Percentiles rank a stretch among this genome's conserved stretches.
phyloP scores from a whole-genome alignment of 495 filamentous ascomycete genomes.

The Lophiotrema nucula region DNA sequence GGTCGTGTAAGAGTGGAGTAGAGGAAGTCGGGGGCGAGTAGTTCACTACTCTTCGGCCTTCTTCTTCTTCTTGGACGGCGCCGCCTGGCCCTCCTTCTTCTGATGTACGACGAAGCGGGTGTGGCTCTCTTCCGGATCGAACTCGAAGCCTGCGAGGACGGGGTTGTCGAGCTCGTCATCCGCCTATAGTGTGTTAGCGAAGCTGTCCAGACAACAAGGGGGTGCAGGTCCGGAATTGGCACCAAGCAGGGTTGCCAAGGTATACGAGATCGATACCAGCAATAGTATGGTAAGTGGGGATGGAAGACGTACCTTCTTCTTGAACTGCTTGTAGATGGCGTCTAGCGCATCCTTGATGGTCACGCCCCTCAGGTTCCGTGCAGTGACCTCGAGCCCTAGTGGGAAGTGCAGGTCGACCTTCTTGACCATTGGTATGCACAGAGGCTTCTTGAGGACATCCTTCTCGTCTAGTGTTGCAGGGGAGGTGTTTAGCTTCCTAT shows the following conservation, averaged over 20 bases:
- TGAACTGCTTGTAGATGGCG: conserved; percentile 89
- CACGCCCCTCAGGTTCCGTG: conserved; percentile 85
- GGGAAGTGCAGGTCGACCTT: conserved; percentile 90
- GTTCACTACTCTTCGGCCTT: conserved; percentile 34
- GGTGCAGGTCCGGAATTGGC: no score
- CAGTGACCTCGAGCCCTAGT: conserved; percentile 81
- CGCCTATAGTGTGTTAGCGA: conserved; percentile 52
- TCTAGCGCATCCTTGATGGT: conserved; percentile 94
- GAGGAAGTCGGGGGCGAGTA: conserved; percentile 30
- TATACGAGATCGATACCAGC: no score
- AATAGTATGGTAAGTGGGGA: no score
- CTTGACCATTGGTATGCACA: conserved; percentile 79
- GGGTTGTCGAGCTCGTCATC: conserved; percentile 84
- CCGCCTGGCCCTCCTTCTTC: conserved; percentile 62
- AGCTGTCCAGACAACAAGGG: no score
- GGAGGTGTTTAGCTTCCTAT: conserved; percentile 88
- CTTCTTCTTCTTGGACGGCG: conserved; percentile 57
- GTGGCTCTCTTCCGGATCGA: conserved; percentile 83
- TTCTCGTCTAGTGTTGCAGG: conserved; percentile 73
- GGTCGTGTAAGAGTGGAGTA: conserved; percentile 18
- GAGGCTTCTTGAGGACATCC: conserved; percentile 73
- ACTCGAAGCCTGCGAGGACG: conserved; percentile 88
- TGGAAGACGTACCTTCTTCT: conserved; percentile 76
- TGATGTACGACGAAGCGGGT: conserved; percentile 76
- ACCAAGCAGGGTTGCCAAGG: no score